These are phyloP conservation scores for Pyrrhoderma noxium DNA, from an alignment of 1,284 basidiomycete species.

Conservation along the genomic window DNA sequence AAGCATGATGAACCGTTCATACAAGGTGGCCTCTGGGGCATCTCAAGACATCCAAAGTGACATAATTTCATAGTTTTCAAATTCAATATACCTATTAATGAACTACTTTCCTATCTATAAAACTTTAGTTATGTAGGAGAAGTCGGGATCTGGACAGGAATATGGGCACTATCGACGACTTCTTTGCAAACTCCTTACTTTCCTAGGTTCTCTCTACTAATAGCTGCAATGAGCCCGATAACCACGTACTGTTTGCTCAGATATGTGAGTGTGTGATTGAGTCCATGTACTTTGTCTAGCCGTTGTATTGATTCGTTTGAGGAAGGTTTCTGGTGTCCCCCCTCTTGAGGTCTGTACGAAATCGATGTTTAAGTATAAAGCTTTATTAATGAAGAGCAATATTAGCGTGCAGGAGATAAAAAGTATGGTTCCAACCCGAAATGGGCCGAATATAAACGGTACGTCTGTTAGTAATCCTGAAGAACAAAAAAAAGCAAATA, in stretches of 20 bases:
- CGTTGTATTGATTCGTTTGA: conserved; percentile 18
- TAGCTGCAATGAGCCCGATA: conserved; percentile 55
- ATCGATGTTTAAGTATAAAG: not conserved
- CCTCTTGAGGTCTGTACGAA: conserved; percentile 45
- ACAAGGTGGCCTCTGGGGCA: conserved; percentile 60
- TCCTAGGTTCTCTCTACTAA: conserved; percentile 36
- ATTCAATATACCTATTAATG: conserved; percentile 19
- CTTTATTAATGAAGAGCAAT: conserved; percentile 1
- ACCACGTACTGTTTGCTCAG: conserved; percentile 57
- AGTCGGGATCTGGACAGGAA: conserved; percentile 66
- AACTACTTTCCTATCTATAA: conserved; percentile 3
- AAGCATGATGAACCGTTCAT: conserved; percentile 74
- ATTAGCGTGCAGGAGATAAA: conserved; percentile 47
- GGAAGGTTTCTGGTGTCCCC: conserved; percentile 59
- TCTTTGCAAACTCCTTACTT: conserved; percentile 42
- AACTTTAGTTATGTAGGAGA: conserved; percentile 65
- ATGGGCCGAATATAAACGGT: conserved; percentile 67
- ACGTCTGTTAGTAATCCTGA: conserved; percentile 19
- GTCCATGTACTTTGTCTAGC: not conserved
- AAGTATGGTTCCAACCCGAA: conserved; percentile 57
- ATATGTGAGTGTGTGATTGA: conserved; percentile 34
- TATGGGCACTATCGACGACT: conserved; percentile 52
- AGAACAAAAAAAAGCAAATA: not conserved
- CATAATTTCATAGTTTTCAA: too few species aligned
- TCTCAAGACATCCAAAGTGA: conserved; percentile 78